Conservation (phyloP, 805 yeast species). For the Wickerhamomyces chaumierensis region DNA sequence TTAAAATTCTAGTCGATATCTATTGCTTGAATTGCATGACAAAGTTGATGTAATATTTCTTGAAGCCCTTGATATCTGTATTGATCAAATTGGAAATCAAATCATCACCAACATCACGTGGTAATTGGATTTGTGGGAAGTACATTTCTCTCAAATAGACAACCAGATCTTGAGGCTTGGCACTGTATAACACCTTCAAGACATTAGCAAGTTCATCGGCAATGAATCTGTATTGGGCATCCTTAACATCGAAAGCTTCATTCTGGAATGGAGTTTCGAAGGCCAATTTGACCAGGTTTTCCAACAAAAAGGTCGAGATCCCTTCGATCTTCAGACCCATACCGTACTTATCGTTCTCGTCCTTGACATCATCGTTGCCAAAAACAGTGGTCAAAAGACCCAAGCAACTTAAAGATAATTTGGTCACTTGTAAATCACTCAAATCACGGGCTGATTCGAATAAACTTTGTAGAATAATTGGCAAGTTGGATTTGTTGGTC, state of each 20-base stretch:
- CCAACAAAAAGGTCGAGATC: slow-evolving; percentile 57
- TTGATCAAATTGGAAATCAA: slow-evolving; percentile 49
- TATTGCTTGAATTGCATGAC: slow-evolving; percentile 21
- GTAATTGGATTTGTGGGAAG: slow-evolving; percentile 43
- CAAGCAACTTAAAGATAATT: slow-evolving; percentile 58
- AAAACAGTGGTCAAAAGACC: slow-evolving; percentile 50
- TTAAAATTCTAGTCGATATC: not conserved
- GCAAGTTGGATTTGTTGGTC: slow-evolving; percentile 50
- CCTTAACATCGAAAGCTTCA: slow-evolving; percentile 52
- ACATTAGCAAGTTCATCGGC: slow-evolving; percentile 66
- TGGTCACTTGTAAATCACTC: slow-evolving; percentile 54
- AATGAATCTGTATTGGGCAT: slow-evolving; percentile 68
- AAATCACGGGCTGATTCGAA: slow-evolving; percentile 54
- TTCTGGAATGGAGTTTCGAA: slow-evolving; percentile 77
- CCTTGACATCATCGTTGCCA: slow-evolving; percentile 60
- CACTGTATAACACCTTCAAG: slow-evolving; percentile 49
- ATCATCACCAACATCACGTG: slow-evolving; percentile 46
- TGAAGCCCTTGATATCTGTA: slow-evolving; percentile 51
- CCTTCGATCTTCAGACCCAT: slow-evolving; percentile 47
- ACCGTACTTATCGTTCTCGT: slow-evolving; percentile 42
- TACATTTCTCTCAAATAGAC: slow-evolving; percentile 41
- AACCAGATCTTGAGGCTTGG: slow-evolving; percentile 34
- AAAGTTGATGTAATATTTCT: slow-evolving; percentile 50
- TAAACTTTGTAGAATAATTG: slow-evolving; percentile 48
- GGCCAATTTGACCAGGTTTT: slow-evolving; percentile 51